Evolutionary conservation across 2,329 filamentous ascomycete species (phyloP).

Genomic region (Trichoderma afroharzianum): DNA sequence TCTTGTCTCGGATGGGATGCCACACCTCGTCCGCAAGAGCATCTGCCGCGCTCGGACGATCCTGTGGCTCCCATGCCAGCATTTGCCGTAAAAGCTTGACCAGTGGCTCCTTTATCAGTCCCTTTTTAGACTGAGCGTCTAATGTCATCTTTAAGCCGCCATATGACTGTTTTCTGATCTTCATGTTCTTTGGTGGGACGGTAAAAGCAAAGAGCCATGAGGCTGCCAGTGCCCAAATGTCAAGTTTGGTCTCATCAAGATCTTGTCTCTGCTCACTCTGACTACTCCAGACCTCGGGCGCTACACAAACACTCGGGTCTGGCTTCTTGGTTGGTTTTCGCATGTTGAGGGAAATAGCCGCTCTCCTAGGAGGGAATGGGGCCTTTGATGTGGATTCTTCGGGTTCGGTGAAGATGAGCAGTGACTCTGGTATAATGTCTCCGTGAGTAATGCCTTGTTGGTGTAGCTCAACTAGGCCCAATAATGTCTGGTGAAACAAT

Average conservation of each 20-base stretch:
- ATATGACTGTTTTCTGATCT: neutral
- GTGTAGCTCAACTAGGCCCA: neutral
- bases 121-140: neutral
- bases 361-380: neutral
- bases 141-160: neutral
- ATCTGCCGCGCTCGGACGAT: neutral
- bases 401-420: neutral
- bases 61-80: neutral
- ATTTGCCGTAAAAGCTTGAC: neutral
- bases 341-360: neutral
- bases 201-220: neutral
- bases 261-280: no score
- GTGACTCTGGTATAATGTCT: neutral
- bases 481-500: neutral
- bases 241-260: neutral
- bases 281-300: neutral
- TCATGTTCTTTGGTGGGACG: neutral
- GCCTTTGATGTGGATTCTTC: no score
- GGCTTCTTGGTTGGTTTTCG: neutral
- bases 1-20: neutral
- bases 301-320: neutral
- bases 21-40: neutral
- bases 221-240: neutral
- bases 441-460: neutral
- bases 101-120: neutral